Percentiles rank a stretch among this genome's conserved stretches.
Conservation (phyloP, 306 rosid species). For the Corylus heterophylla region DNA sequence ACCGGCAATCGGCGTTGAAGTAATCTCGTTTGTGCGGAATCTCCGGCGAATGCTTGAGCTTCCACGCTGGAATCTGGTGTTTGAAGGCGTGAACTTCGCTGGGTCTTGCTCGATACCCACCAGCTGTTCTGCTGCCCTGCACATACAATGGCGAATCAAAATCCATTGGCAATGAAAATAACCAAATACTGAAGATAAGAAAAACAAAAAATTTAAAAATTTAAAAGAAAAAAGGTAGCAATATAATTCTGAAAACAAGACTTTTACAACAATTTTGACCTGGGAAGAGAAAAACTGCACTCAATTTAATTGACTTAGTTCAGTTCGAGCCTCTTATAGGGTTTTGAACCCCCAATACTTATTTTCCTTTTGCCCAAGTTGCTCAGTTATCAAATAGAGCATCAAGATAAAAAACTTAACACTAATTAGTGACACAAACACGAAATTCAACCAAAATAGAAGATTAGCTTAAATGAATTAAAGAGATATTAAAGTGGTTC, state of each 20-base stretch:
- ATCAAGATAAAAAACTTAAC: neutral
- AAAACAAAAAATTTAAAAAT: neutral
- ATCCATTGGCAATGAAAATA: conserved; percentile 3
- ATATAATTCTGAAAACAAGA: neutral
- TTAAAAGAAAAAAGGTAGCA: neutral
- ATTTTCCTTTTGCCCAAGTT: neutral
- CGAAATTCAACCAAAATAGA: neutral
- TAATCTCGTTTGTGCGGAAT: conserved; percentile 60
- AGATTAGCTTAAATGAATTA: neutral
- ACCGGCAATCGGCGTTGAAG: conserved; percentile 65
- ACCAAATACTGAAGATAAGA: neutral
- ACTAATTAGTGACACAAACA: neutral
- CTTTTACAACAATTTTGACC: neutral
- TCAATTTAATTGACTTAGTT: neutral
- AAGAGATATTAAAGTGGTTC: neutral
- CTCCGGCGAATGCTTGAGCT: conserved; percentile 94
- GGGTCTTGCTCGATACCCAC: conserved; percentile 91
- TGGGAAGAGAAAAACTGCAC: neutral
- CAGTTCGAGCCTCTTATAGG: neutral
- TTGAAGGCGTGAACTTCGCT: conserved; percentile 84
- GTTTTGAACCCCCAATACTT: neutral
- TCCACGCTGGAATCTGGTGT: conserved; percentile 92
- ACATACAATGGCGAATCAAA: conserved; percentile 8
- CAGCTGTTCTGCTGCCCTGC: conserved; percentile 93
- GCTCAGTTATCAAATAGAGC: neutral